These are phyloP conservation scores for Hanseniaspora osmophila DNA, from an alignment of 805 yeast genomes.

Conservation along the genomic window DNA sequence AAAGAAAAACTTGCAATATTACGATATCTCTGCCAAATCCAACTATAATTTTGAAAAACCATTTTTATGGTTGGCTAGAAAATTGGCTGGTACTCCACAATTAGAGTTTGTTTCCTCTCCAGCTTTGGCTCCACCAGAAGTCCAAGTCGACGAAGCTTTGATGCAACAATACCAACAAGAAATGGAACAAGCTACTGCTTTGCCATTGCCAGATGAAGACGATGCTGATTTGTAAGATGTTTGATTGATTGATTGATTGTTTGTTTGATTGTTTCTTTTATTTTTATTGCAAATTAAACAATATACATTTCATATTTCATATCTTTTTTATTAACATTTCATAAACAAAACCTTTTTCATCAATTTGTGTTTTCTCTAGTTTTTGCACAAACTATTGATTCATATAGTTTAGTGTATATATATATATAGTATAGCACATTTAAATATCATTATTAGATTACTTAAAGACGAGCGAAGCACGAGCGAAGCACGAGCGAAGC, in stretches of 20 bases:
- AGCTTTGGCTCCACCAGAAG: slow-evolving; percentile 99
- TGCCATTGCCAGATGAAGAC: slow-evolving; percentile 99
- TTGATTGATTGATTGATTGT: too few relatives aligned
- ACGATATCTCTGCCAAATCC: slow-evolving; percentile 98
- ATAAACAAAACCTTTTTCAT: too few relatives aligned
- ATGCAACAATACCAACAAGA: slow-evolving; percentile 98
- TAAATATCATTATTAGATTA: too few relatives aligned
- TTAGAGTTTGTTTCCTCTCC: slow-evolving; percentile 98
- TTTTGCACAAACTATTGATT: too few relatives aligned
- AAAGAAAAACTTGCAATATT: slow-evolving; percentile 98
- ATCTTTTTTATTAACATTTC: too few relatives aligned
- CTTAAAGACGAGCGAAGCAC: too few relatives aligned
- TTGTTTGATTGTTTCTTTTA: too few relatives aligned
- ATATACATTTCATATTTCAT: too few relatives aligned
- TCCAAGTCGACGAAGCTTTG: slow-evolving; percentile 87
- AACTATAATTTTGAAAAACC: slow-evolving; percentile 99
- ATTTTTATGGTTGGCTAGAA: slow-evolving; percentile 98
- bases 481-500: too few relatives aligned
- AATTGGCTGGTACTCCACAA: slow-evolving; percentile 94
- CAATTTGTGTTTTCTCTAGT: too few relatives aligned
- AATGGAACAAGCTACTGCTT: slow-evolving; percentile 98
- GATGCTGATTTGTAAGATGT: slow-evolving; percentile 83
- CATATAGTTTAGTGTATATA: too few relatives aligned
- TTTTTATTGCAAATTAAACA: not conserved
- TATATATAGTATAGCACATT: too few relatives aligned